phyloP scores from a whole-genome alignment of 306 rosid genomes.

The Vicia faba region DNA sequence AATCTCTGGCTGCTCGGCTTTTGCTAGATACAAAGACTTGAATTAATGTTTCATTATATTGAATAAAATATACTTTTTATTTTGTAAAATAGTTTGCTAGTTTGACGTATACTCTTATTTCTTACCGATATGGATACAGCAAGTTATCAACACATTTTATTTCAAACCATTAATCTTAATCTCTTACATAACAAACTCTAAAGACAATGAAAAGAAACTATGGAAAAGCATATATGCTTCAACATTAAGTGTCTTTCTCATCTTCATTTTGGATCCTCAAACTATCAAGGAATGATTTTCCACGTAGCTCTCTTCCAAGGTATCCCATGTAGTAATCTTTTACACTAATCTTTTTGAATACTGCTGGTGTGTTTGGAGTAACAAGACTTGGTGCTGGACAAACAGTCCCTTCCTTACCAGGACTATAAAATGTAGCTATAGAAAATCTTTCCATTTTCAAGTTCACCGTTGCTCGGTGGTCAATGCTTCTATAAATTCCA shows the following conservation, averaged over 20 bases:
- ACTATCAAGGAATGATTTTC: slow-evolving; percentile 47
- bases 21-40: too few species aligned
- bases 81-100: too few species aligned
- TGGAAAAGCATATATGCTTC: too few species aligned
- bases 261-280: slow-evolving; percentile 32
- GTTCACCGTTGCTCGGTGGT: slow-evolving; percentile 45
- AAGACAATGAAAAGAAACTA: too few species aligned
- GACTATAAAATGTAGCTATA: slow-evolving; percentile 33
- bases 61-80: too few species aligned
- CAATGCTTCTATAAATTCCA: slow-evolving; percentile 48
- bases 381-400: slow-evolving; percentile 32
- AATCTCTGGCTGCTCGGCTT: too few species aligned
- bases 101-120: too few species aligned
- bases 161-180: too few species aligned
- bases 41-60: too few species aligned
- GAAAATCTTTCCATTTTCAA: slow-evolving; percentile 25
- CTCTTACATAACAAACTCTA: too few species aligned
- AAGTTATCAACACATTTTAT: too few species aligned
- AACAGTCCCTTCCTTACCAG: neutral
- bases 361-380: slow-evolving; percentile 42
- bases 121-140: too few species aligned
- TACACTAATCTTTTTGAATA: slow-evolving; percentile 34
- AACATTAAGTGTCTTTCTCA: slow-evolving; percentile 3
- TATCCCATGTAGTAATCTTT: slow-evolving; percentile 35
- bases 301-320: slow-evolving; percentile 37